These are phyloP conservation scores for Colletotrichum sansevieriae DNA, from an alignment of 2,329 filamentous ascomycete species.

Conservation along the genomic window DNA sequence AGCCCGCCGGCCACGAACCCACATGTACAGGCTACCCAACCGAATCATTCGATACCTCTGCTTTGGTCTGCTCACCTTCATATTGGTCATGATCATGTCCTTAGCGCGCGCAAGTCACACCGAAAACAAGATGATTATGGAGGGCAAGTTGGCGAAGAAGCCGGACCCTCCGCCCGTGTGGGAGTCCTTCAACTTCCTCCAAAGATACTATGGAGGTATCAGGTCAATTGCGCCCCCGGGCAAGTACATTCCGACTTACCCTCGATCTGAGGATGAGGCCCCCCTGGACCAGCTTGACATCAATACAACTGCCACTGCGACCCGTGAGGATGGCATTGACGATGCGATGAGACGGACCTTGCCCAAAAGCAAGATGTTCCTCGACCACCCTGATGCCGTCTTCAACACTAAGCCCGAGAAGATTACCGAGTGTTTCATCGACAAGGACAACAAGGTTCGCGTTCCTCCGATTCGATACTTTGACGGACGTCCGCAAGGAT, in stretches of 20 bases:
- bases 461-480: constrained; percentile 81
- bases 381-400: constrained; percentile 52
- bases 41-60: constrained; percentile 84
- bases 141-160: constrained; percentile 69
- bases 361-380: constrained; percentile 68
- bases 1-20: constrained; percentile 50
- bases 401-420: constrained; percentile 58
- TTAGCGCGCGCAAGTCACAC: constrained; percentile 80
- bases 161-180: constrained; percentile 77
- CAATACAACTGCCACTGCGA: constrained; percentile 48
- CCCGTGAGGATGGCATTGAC: constrained; percentile 45
- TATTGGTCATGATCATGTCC: constrained; percentile 82
- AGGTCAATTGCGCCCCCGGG: constrained; percentile 74
- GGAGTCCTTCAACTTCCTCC: constrained; percentile 88
- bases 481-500: constrained; percentile 83
- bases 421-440: constrained; percentile 83
- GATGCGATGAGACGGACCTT: constrained; percentile 50
- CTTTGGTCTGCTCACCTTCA: constrained; percentile 74
- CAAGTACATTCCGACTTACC: constrained; percentile 85
- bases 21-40: constrained; percentile 75
- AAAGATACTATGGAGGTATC: constrained; percentile 91
- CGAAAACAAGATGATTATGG: constrained; percentile 72
- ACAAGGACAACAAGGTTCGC: constrained; percentile 72
- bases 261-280: constrained; percentile 72
- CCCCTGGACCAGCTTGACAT: constrained; percentile 57